Percentiles rank a stretch among this genome's conserved stretches.
These are phyloP conservation scores for Spathaspora girioi DNA, from an alignment of 805 yeast species.

Conservation along the genomic window DNA sequence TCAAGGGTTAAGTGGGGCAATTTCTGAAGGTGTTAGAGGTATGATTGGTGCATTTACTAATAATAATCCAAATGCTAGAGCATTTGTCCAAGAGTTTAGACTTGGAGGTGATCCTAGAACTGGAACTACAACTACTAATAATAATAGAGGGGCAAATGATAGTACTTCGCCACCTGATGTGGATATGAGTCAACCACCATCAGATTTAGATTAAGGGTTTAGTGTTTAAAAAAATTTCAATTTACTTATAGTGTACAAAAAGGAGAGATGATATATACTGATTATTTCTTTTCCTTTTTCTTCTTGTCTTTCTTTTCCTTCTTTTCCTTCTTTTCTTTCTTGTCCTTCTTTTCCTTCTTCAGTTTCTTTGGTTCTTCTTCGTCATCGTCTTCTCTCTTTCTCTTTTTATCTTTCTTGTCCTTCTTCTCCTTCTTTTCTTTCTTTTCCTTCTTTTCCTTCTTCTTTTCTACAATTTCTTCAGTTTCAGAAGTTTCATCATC, in stretches of 20 bases:
- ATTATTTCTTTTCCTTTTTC: conserved; percentile 5
- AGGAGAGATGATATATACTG: background rate
- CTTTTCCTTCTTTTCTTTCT: conserved; percentile 28
- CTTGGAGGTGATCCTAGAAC: no score
- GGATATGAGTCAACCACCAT: conserved; percentile 4
- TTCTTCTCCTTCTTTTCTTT: conserved; percentile 23
- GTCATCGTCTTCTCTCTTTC: conserved; percentile 15
- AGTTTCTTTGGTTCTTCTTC: conserved; percentile 15
- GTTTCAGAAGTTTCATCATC: conserved; percentile 30
- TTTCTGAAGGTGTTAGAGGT: conserved; percentile 1
- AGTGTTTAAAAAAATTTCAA: background rate
- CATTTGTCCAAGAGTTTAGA: conserved; percentile 1
- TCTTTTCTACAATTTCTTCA: conserved; percentile 27
- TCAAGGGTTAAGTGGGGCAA: background rate
- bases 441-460: conserved; percentile 22
- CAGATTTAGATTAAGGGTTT: conserved; percentile 8
- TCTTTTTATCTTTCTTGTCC: conserved; percentile 17
- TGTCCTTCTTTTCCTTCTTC: conserved; percentile 27
- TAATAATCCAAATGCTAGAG: conserved; percentile 3
- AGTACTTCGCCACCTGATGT: conserved; percentile 1
- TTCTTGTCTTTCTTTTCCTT: conserved; percentile 28
- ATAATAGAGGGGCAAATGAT: no score
- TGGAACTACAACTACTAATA: background rate
- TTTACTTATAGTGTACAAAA: conserved; percentile 2
- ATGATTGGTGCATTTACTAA: conserved; percentile 5